Conservation (phyloP, 2,329 filamentous ascomycete species). For the Chaetomium strumarium region DNA sequence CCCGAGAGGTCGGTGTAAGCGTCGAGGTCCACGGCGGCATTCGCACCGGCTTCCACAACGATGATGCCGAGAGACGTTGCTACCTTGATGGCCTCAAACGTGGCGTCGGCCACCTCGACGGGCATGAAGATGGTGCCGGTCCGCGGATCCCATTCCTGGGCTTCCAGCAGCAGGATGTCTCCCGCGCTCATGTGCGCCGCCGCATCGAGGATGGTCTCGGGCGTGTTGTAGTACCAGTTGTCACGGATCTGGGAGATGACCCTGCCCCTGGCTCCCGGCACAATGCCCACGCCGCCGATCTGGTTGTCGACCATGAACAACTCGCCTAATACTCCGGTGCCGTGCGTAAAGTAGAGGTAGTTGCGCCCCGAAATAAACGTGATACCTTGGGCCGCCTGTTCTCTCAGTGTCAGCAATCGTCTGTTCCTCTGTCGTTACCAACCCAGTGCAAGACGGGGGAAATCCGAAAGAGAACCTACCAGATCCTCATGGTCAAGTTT, state of each 20-base stretch:
- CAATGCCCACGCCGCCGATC: slow-evolving; percentile 14
- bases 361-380: slow-evolving; percentile 13
- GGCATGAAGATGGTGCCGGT: slow-evolving; percentile 8
- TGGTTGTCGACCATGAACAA: slow-evolving; percentile 16
- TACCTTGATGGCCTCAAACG: slow-evolving; percentile 13
- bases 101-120: slow-evolving; percentile 16
- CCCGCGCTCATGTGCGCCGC: slow-evolving; percentile 7
- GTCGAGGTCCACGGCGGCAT: slow-evolving; percentile 17
- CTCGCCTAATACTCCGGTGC: slow-evolving; percentile 12
- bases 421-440: too few relatives aligned
- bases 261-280: slow-evolving; percentile 7
- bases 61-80: slow-evolving; percentile 15
- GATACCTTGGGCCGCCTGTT: slow-evolving; percentile 6
- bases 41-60: slow-evolving; percentile 16
- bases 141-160: slow-evolving; percentile 13
- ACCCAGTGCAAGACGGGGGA: too few relatives aligned
- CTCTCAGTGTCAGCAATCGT: background rate
- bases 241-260: slow-evolving; percentile 9
- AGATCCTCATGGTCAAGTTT: slow-evolving; percentile 19
- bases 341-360: slow-evolving; percentile 1
- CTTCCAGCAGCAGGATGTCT: slow-evolving; percentile 19
- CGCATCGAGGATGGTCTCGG: slow-evolving; percentile 17
- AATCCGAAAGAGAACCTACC: background rate
- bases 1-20: slow-evolving; percentile 5
- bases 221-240: slow-evolving; percentile 3